Conservation (phyloP, 106 monocot species). For the Acorus calamus region DNA sequence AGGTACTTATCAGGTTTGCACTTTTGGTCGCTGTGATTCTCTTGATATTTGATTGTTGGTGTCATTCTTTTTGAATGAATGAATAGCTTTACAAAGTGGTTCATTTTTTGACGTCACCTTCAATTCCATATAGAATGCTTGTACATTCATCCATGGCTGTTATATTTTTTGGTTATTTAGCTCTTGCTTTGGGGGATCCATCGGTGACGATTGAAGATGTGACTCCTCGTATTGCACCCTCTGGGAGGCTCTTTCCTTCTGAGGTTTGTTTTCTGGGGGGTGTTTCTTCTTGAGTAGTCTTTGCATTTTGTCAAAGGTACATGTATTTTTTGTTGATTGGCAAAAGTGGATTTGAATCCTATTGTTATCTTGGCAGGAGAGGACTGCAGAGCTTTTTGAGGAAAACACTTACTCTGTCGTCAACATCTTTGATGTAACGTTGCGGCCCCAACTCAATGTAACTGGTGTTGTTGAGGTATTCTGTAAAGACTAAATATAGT, state of each 20-base stretch:
- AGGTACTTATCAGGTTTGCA: conserved; percentile 85
- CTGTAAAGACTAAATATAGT: too few species aligned
- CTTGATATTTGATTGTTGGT: too few species aligned
- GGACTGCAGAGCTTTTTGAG: conserved; percentile 77
- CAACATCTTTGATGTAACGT: conserved; percentile 93
- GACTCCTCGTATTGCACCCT: conserved; percentile 47
- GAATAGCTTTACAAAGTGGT: not conserved
- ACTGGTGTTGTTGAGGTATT: conserved; percentile 93
- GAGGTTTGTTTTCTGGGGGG: conserved; percentile 43
- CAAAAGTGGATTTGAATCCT: not conserved
- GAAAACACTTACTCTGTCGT: conserved; percentile 88
- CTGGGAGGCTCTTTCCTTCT: conserved; percentile 67
- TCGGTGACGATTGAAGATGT: conserved; percentile 72
- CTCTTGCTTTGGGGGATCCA: conserved; percentile 67
- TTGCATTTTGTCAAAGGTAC: not conserved
- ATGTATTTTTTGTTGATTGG: not conserved
- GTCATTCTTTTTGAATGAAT: not conserved
- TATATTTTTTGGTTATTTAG: conserved; percentile 19
- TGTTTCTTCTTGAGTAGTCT: not conserved
- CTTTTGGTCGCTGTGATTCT: conserved; percentile 3
- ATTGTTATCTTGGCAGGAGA: conserved; percentile 33
- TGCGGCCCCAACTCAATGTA: conserved; percentile 83
- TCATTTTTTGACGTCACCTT: not conserved
- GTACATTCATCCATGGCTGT: not conserved
- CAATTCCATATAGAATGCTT: not conserved